Percentiles rank a stretch among this genome's conserved stretches.
These are phyloP conservation scores for Colletotrichum sp. DNA, from an alignment of 2,329 filamentous ascomycete species.

Conservation along the genomic window DNA sequence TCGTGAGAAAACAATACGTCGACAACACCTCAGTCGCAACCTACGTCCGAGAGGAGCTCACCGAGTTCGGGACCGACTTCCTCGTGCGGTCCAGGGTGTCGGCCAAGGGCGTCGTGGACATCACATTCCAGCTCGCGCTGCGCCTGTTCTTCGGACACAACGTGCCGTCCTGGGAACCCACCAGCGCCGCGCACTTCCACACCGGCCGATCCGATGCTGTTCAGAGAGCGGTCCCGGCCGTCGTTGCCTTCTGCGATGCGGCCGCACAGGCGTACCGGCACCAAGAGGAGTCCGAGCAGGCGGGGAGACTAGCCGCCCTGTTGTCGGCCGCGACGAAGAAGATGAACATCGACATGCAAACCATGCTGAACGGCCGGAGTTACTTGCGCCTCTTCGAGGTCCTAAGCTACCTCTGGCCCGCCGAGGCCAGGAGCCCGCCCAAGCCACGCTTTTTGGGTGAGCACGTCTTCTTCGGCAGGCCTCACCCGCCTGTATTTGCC, in stretches of 20 bases:
- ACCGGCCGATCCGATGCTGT: constrained; percentile 25
- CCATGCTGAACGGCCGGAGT: no score
- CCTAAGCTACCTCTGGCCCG: no score
- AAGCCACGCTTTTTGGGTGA: no score
- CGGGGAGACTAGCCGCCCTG: no score
- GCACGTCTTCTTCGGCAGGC: no score
- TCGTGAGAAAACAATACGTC: background rate
- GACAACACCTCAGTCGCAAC: background rate
- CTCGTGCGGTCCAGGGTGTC: constrained; percentile 2
- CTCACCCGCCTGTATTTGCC: no score
- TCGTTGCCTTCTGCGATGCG: constrained; percentile 21
- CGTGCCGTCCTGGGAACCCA: constrained; percentile 24
- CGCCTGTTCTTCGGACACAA: constrained; percentile 25
- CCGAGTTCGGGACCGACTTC: constrained; percentile 9
- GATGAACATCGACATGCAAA: no score
- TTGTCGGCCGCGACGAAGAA: no score
- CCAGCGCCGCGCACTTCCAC: constrained; percentile 26
- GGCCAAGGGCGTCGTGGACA: constrained; percentile 22
- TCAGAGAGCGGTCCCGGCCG: constrained; percentile 19
- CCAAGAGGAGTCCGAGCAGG: no score
- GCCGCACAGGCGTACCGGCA: background rate
- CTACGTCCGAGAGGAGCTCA: background rate
- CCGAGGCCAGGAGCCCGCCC: no score
- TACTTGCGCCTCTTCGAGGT: no score
- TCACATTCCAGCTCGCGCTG: constrained; percentile 24